These are phyloP conservation scores for Cydonia oblonga DNA, from an alignment of 331 rosid genomes.

Conservation along the genomic window DNA sequence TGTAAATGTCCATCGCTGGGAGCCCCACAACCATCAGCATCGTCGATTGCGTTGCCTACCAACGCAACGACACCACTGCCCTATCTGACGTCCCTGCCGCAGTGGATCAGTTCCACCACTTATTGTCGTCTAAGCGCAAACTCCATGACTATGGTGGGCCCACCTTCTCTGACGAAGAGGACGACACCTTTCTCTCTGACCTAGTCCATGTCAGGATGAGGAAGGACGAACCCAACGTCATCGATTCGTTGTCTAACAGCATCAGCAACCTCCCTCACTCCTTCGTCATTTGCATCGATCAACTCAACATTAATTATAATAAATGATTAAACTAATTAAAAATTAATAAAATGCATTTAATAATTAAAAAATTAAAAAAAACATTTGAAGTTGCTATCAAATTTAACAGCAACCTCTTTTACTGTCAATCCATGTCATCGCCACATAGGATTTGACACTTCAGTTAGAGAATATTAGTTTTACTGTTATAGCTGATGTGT, in stretches of 20 bases:
- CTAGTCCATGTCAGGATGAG: slow-evolving; percentile 58
- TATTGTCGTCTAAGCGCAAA: slow-evolving; percentile 59
- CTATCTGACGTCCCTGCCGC: slow-evolving; percentile 13
- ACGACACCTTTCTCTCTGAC: slow-evolving; percentile 26
- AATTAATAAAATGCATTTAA: too few relatives aligned
- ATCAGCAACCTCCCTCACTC: not conserved
- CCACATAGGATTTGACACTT: too few relatives aligned
- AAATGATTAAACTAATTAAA: too few relatives aligned
- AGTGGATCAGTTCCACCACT: slow-evolving; percentile 13
- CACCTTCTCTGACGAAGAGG: slow-evolving; percentile 40
- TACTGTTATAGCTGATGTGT: too few relatives aligned
- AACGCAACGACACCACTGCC: too few relatives aligned
- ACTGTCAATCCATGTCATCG: too few relatives aligned
- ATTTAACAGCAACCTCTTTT: too few relatives aligned
- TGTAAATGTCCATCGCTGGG: slow-evolving; percentile 44
- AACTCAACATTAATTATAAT: too few relatives aligned
- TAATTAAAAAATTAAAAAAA: too few relatives aligned
- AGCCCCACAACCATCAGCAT: slow-evolving; percentile 27
- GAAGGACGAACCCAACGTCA: slow-evolving; percentile 43
- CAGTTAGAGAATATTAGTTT: too few relatives aligned
- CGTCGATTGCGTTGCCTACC: slow-evolving; percentile 23
- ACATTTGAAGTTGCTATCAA: too few relatives aligned
- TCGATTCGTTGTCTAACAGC: slow-evolving; percentile 23
- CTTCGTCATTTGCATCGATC: too few relatives aligned
- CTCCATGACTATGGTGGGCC: slow-evolving; percentile 50